Evolutionary conservation across 78 protist genomes (phyloP), one percentile per base, ranked within the genome.

Genomic region (Dictyostelium citrinum): DNA sequence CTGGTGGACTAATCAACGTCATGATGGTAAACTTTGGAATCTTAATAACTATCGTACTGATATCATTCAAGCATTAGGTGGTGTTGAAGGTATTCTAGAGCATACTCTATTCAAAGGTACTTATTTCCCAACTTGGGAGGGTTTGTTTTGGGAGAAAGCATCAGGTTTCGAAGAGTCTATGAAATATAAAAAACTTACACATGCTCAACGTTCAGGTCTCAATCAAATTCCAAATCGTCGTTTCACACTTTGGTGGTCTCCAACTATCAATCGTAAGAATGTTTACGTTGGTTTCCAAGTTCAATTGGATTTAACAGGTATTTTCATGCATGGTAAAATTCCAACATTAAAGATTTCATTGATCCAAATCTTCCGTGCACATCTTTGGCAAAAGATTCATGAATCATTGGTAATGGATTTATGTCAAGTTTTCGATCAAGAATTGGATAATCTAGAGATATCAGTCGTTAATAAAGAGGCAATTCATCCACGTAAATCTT

Each of bases 191-290:
- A 99, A 99, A 96, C 97, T 99, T 8, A 99, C 99, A 41, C 98
- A 99, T 83, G 99, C 99, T 11, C 99, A 99, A 97, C 95, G 99
- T 39, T 90, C 98, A 12, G 99, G 99, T 96, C 95, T 99, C 51
- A 99, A 97, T 95, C 99, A 99, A 96, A 99, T 99, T 81, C 99
- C 99, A 60, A 99, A 99, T 97, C 97, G 99, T 7, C 97, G 99
- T 46, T 99, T 99, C 95, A 99, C 99, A 39, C 98, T 99, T 45
- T 99, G 99, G 99, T 99, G 99, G 99, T 98, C 99, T 51, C 99
- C 99, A 55, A 99, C 99, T n/a, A 99, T 99, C 98, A 99, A 99
- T 85, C 94, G 99, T 24, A 99, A 99, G 82, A 99, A 99, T 90
- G 99, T 99, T 8, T 99, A 99, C 96, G 99, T 99, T 31, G 99